A percentile compares a stretch with the other conserved stretches of the same genome.
These are phyloP conservation scores for Apophysomyces trapeziformis DNA, from an alignment of 371 early-diverging fungal species.

Conservation along the genomic window DNA sequence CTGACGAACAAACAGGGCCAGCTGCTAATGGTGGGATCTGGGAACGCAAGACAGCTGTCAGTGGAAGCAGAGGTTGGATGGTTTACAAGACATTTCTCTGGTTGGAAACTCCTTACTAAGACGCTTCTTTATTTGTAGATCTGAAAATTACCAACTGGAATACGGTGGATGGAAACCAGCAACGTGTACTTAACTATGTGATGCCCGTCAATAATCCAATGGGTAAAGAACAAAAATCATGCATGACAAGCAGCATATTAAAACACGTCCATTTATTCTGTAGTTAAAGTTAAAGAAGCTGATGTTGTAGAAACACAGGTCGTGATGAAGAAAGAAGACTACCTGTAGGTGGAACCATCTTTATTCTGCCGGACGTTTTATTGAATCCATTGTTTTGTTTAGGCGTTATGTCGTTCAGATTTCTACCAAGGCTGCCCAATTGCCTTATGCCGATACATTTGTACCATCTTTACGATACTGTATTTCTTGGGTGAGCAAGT, in stretches of 20 bases:
- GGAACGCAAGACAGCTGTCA: slow-evolving; percentile 51
- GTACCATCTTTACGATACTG: slow-evolving; percentile 61
- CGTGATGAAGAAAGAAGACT: slow-evolving; percentile 55
- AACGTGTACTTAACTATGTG: slow-evolving; percentile 51
- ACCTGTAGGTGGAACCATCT: slow-evolving; percentile 33
- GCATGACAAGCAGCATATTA: too few species aligned
- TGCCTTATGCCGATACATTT: slow-evolving; percentile 68
- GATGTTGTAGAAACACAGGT: slow-evolving; percentile 61
- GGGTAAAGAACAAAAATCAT: slow-evolving; percentile 22
- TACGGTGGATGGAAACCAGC: slow-evolving; percentile 34
- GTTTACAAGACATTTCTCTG: not conserved
- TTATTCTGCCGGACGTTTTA: too few species aligned
- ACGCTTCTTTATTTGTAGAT: slow-evolving; percentile 24
- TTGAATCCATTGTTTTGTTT: slow-evolving; percentile 4
- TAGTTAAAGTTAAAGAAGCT: slow-evolving; percentile 60
- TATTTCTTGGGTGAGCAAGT: slow-evolving; percentile 52
- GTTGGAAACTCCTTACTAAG: too few species aligned
- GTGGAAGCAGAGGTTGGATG: slow-evolving; percentile 44
- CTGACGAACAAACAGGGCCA: slow-evolving; percentile 31
- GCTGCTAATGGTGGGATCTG: slow-evolving; percentile 37
- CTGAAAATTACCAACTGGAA: slow-evolving; percentile 50
- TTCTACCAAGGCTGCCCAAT: slow-evolving; percentile 48
- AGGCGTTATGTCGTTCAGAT: slow-evolving; percentile 50
- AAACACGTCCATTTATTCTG: not conserved
- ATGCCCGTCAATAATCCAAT: slow-evolving; percentile 61